Percentiles rank a stretch among this genome's conserved stretches.
Evolutionary conservation across 176 grass and related monocot species (phyloP).

Genomic region (Bolboschoenus planiculmis): DNA sequence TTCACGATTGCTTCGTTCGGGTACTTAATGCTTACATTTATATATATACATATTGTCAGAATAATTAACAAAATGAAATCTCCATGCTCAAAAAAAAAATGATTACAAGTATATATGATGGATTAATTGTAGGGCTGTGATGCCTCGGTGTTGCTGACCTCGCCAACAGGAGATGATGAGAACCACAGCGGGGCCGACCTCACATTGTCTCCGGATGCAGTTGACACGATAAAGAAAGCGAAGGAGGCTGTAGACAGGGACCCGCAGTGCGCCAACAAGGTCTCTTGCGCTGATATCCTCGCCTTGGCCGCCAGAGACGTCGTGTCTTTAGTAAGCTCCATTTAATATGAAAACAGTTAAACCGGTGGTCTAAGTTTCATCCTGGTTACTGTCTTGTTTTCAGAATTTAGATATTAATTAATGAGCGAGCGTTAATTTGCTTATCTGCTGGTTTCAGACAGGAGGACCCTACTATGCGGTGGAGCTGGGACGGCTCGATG

Average conservation of each 20-base stretch:
- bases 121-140: conserved; percentile 49
- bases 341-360: no score
- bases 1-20: conserved; percentile 79
- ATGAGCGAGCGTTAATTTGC: no score
- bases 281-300: conserved; percentile 80
- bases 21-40: not conserved
- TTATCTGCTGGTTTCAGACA: no score
- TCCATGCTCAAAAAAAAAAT: no score
- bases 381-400: no score
- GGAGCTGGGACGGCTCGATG: conserved; percentile 64
- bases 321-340: conserved; percentile 46
- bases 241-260: conserved; percentile 62
- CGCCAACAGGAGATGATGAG: conserved; percentile 56
- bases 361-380: no score
- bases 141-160: conserved; percentile 67
- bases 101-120: not conserved
- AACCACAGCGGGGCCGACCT: conserved; percentile 77
- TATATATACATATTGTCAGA: no score
- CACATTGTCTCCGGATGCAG: conserved; percentile 56
- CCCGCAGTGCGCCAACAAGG: conserved; percentile 51
- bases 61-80: no score
- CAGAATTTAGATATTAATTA: not conserved
- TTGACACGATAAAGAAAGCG: conserved; percentile 70
- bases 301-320: conserved; percentile 78
- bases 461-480: conserved; percentile 61